Base-by-base conservation (phyloP, 352 stramenopile species). In the Pythium volutum region DNA sequence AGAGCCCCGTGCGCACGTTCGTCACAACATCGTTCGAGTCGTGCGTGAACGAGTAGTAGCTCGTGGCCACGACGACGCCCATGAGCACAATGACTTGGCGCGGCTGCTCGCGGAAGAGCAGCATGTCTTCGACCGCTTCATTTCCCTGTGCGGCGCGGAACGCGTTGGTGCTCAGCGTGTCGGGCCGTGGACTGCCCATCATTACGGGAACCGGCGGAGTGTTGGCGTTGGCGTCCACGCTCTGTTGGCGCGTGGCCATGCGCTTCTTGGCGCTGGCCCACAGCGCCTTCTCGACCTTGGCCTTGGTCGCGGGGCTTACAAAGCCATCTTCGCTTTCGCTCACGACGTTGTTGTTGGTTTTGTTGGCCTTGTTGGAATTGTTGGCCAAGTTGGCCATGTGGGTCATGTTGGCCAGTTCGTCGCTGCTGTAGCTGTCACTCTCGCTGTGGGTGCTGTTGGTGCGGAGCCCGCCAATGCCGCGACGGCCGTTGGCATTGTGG, bases 11-110 rank as follows among this genome's bases (percentile, higher is more conserved):
- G 46, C 83, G 80, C 23, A 90, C 76, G 51, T 91, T 91, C 53
- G 86, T 66, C 15, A 66, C 70, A 16, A 76, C n/a, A 53, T 92
- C 77, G 59, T 87, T 64, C 51, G 82, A 86, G 43, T 94, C 79
- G 70, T 89, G 79, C 38, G 81, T 91, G 73, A 90, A 92, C 52
- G 85, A 90, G 53, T 89, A 91, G 69, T 89, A 87, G 27, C 81
- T 87, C 42, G 92, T 78, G n/a, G 70, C 79, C 2, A 64, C 41
- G 3, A 89, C 74, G 9, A 89, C 75, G 15, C 81, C 34, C 7
- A 73, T 42, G 7, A 94, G 75, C 50, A 94, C 83, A n/a, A 85
- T 53, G 36, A 94, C 69, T 65, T 94, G 84, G 7, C 84, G 84
- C 42, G 84, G 84, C 68, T 92, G 70, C 59, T 94, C 84, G 12